Evolutionary conservation across 1,284 basidiomycete species (phyloP), one percentile per base, ranked within the genome.

Genomic region (Psilocybe mexicana): DNA sequence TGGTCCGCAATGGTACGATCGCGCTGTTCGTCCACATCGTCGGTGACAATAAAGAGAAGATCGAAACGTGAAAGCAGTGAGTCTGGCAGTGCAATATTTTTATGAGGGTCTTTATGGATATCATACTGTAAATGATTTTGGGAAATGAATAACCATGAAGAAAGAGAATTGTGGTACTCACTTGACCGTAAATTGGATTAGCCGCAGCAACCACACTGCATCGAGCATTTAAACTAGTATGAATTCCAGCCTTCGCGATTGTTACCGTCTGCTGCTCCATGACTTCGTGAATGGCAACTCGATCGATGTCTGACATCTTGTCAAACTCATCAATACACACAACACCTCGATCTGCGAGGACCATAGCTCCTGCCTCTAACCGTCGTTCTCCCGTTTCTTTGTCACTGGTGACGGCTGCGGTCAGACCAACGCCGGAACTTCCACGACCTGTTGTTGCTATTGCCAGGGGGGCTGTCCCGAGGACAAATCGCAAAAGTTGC

Each of bases 221-320:
- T 43, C 97, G 86, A 3, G 97, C 97, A 74, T 99, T 99, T 65
- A 99, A 82, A 67, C 92, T 96, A 0, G 97, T 99, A 74, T 98
- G 96, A 65, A 99, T 99, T 61, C 97, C 97, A 10, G 97, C 97
- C 71, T 99, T 99, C 59, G 97, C 97, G 65, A 99, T 99, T 1
- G 97, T 98, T 53, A 99, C 96, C 0, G 97, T 99, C 73, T 98
- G 96, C 74, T 97, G 94, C 73, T 99, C 96, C 97, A 99, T 99
- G 69, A 98, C 97, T 87, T 99, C 97, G 77, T 99, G 97, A 66
- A 99, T 99, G 30, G 97, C 96, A n/a, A 98, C 96, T 65, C 97
- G 88, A 77, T 99, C 96, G 63, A 98, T 84, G 67, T 99, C 97
- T 33, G 93, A 95, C 96, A 99, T 99, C 75, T 99, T 99, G 83